Conservation (phyloP, 108 stramenopile genomes). For the Epithemia pelagica region DNA sequence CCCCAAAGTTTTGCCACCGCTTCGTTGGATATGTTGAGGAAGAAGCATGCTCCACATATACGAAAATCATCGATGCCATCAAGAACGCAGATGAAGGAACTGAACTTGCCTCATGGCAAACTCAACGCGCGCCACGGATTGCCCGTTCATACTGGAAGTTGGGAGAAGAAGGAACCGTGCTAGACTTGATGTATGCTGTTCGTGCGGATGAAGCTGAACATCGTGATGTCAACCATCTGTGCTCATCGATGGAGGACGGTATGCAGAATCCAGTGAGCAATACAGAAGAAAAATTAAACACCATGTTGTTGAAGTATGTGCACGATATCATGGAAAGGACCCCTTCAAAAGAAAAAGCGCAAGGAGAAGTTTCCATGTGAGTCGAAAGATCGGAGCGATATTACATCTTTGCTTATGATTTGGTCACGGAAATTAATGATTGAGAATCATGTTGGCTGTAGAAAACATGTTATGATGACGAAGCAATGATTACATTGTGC, state of each 20-base stretch:
- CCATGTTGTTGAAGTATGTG: constrained; percentile 68
- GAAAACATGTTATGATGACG: too few species aligned
- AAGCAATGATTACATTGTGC: too few species aligned
- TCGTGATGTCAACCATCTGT: constrained; percentile 88
- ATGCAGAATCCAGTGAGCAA: constrained; percentile 65
- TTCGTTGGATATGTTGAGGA: constrained; percentile 97
- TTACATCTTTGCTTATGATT: too few species aligned
- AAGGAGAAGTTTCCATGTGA: too few species aligned
- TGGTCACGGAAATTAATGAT: too few species aligned
- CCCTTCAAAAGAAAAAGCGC: neutral
- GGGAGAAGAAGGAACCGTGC: constrained; percentile 79
- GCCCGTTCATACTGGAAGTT: constrained; percentile 82
- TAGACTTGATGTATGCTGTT: constrained; percentile 87
- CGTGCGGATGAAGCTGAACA: constrained; percentile 93
- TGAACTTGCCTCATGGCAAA: constrained; percentile 72
- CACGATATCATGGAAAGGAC: constrained; percentile 57
- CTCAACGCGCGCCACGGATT: constrained; percentile 63
- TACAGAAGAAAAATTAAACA: constrained; percentile 55
- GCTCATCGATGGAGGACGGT: constrained; percentile 44
- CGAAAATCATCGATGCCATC: constrained; percentile 83
- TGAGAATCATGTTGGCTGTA: too few species aligned
- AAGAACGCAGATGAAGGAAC: constrained; percentile 76
- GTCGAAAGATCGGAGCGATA: too few species aligned
- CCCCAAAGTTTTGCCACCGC: constrained; percentile 89
- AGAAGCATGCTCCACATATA: constrained; percentile 85